Percentiles rank a stretch among this genome's conserved stretches.
Evolutionary conservation across 805 yeast genomes (phyloP).

Genomic region (Suhomyces tanzawaensis): DNA sequence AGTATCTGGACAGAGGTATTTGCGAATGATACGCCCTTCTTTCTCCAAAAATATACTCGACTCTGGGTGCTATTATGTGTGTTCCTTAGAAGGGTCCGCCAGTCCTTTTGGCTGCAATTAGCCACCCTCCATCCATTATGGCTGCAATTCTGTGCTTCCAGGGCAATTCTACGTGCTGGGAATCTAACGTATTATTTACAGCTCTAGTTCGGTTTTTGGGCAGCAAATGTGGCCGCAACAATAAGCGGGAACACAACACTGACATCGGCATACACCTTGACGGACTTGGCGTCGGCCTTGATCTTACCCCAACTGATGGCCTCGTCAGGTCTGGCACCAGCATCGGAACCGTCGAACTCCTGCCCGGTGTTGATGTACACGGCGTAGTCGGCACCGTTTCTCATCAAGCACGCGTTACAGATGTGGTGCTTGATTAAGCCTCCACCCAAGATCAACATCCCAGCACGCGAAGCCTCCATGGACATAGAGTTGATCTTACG

Average conservation of each 20-base stretch:
- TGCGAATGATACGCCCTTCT: too few relatives aligned
- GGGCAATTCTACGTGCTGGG: too few relatives aligned
- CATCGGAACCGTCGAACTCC: conserved; percentile 98
- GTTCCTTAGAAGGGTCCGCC: too few relatives aligned
- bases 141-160: too few relatives aligned
- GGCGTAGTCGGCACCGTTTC: conserved; percentile 98
- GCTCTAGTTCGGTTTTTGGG: conserved; percentile 21
- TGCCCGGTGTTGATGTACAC: conserved; percentile 97
- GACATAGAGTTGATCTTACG: conserved; percentile 88
- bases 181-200: too few relatives aligned
- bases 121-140: too few relatives aligned
- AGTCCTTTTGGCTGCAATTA: too few relatives aligned
- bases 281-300: conserved; percentile 87
- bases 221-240: conserved; percentile 97
- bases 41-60: too few relatives aligned
- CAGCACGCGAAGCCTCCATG: conserved; percentile 91
- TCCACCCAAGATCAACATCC: conserved; percentile 96
- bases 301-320: conserved; percentile 99
- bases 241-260: conserved; percentile 92
- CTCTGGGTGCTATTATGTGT: too few relatives aligned
- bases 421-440: conserved; percentile 96
- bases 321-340: conserved; percentile 99
- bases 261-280: conserved; percentile 93
- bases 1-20: too few relatives aligned
- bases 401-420: conserved; percentile 96